Evolutionary conservation across 768 basidiomycete species (phyloP).

Genomic region (Hysterangium stoloniferum): DNA sequence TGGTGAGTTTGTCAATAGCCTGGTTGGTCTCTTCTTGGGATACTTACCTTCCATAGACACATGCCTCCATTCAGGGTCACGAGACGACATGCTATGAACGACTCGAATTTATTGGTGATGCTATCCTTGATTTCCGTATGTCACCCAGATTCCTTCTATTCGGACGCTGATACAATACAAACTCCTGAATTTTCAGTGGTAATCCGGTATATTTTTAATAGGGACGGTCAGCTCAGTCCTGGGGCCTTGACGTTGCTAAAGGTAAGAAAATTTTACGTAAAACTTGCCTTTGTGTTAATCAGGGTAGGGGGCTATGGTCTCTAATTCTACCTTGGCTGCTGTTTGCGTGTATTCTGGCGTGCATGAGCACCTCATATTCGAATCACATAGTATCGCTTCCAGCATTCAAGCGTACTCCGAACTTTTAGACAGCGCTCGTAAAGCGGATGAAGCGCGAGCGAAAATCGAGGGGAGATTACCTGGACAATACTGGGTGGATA

Average conservation of each 20-base stretch:
- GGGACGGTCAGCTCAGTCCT: conserved; percentile 56
- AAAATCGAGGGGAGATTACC: conserved; percentile 41
- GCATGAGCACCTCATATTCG: conserved; percentile 51
- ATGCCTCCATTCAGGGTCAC: conserved; percentile 49
- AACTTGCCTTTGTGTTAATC: not conserved
- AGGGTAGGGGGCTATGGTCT: conserved; percentile 74
- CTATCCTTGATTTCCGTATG: conserved; percentile 76
- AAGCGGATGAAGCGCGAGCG: conserved; percentile 37
- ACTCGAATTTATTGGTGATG: conserved; percentile 82
- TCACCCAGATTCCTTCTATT: conserved; percentile 8
- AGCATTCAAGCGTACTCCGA: conserved; percentile 47
- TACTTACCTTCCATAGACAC: conserved; percentile 42
- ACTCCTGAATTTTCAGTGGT: conserved; percentile 45
- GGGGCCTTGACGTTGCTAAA: conserved; percentile 77
- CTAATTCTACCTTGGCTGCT: conserved; percentile 69
- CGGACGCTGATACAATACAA: not conserved
- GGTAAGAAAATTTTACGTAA: conserved; percentile 29
- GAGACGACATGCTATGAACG: conserved; percentile 60
- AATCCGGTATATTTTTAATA: conserved; percentile 59
- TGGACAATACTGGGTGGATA: conserved; percentile 72
- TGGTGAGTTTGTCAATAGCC: conserved; percentile 39
- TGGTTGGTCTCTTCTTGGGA: not conserved
- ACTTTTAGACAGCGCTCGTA: conserved; percentile 37
- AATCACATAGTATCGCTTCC: conserved; percentile 42
- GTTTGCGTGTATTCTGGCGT: conserved; percentile 66